phyloP scores from a whole-genome alignment of 768 basidiomycete species.

The Lyophyllum semitale region DNA sequence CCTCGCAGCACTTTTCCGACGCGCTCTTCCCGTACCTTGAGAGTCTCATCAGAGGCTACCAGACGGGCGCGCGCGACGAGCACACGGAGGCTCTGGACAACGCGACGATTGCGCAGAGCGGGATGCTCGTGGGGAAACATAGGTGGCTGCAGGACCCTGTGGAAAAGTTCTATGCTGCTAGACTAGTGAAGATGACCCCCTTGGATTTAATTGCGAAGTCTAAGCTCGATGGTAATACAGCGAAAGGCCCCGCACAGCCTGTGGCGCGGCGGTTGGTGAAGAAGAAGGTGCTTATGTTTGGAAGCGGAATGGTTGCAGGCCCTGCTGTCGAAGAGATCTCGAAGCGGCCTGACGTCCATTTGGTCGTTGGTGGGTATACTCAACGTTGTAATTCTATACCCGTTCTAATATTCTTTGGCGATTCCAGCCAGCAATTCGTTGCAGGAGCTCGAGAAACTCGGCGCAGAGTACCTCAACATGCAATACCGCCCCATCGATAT shows the following conservation, averaged over 20 bases:
- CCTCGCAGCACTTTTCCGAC: constrained; percentile 74
- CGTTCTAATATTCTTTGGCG: neutral
- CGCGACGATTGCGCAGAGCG: constrained; percentile 71
- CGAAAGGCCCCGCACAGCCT: neutral
- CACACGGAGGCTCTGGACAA: constrained; percentile 51
- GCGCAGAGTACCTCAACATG: constrained; percentile 49
- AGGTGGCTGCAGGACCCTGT: constrained; percentile 61
- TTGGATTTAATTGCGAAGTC: too few relatives aligned
- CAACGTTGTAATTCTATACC: constrained; percentile 10
- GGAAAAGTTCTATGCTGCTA: constrained; percentile 36
- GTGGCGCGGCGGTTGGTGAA: constrained; percentile 27
- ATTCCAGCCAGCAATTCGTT: constrained; percentile 71
- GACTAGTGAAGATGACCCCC: too few relatives aligned
- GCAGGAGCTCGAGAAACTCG: constrained; percentile 54
- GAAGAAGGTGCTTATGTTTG: constrained; percentile 78
- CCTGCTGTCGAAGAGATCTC: constrained; percentile 82
- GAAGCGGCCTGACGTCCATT: constrained; percentile 58
- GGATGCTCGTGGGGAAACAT: constrained; percentile 54
- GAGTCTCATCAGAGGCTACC: constrained; percentile 48
- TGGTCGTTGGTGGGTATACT: constrained; percentile 71
- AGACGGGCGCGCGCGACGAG: constrained; percentile 22
- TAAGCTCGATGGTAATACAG: neutral
- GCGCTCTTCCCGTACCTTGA: constrained; percentile 70
- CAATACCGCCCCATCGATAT: constrained; percentile 63
- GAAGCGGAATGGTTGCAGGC: constrained; percentile 94